Evolutionary conservation across 768 basidiomycete genomes (phyloP), one percentile per base, ranked within the genome.

Genomic region (Russula sp.): DNA sequence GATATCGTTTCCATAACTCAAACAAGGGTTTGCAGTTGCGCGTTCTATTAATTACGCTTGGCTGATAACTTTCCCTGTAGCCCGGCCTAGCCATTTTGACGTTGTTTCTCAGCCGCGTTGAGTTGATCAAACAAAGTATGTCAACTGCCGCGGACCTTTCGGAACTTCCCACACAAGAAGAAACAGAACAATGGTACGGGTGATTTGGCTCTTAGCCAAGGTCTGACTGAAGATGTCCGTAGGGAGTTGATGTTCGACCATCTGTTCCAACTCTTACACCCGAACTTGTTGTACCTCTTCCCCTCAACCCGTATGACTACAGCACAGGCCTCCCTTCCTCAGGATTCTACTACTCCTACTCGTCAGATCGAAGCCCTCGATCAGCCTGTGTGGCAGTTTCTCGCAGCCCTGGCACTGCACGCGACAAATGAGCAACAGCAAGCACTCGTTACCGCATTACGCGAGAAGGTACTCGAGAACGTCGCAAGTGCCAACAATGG

Each of bases 351-450:
- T 59, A 70, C 72, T 32, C 72, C 75, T 18, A 75, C 79, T 1
- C 48, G 58, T 34, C 72, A 78, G 32, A 79, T 80, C 36, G 88
- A 90, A 70, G 78, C 81, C 60, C 79, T 88, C 58, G 93, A 96
- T 74, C 89, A 90, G 72, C 90, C 89, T 14, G 90, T 93, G n/a
- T 97, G 94, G 93, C 88, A 90, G 71, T 91, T 94, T 79, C 81
- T 97, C 39, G 91, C 93, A 7, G 86, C 92, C 2, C 75, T 98
- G 53, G 95, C 94, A 2, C 79, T 95, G 43, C 87, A 89, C 66
- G 90, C 93, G 13, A 83, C 83, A 51, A 78, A 84, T 46, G 88
- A 93, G 66, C 93, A 99, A 72, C 96, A 98, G 71, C 89, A 91
- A 65, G 76, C 84, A 48, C 80, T 99, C 50, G 95, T 99, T 38